Evolutionary conservation across 2,329 filamentous ascomycete genomes (phyloP).

Genomic region (Botrytis fragariae): DNA sequence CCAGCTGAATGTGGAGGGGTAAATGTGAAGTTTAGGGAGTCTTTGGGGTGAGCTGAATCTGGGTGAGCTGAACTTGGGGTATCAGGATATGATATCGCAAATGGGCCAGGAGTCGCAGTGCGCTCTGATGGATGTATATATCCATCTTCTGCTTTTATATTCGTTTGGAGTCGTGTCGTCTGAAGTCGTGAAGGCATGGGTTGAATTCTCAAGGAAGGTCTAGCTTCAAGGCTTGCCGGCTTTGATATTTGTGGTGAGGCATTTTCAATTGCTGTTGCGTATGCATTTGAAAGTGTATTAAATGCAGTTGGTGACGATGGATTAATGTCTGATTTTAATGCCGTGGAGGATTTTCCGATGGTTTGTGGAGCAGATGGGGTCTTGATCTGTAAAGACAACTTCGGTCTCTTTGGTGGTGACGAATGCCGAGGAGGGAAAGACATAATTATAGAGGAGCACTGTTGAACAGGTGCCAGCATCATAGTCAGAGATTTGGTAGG

Average conservation of each 20-base stretch:
- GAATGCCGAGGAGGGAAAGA: slow-evolving; percentile 31
- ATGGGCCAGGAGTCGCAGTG: slow-evolving; percentile 38
- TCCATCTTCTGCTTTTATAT: slow-evolving; percentile 24
- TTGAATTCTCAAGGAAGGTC: slow-evolving; percentile 42
- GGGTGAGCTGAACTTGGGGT: slow-evolving; percentile 36
- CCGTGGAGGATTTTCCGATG: slow-evolving; percentile 44
- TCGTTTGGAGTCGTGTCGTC: slow-evolving; percentile 35
- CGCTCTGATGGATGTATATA: slow-evolving; percentile 34
- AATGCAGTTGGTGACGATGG: slow-evolving; percentile 61
- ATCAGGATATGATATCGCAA: slow-evolving; percentile 37
- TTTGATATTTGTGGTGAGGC: slow-evolving; percentile 48
- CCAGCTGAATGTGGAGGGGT: slow-evolving; percentile 39
- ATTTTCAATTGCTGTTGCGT: slow-evolving; percentile 60
- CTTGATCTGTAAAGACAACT: slow-evolving; percentile 57
- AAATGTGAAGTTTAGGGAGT: slow-evolving; percentile 32
- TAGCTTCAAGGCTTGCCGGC: slow-evolving; percentile 36
- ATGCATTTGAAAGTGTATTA: slow-evolving; percentile 65
- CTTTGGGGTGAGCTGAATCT: slow-evolving; percentile 24
- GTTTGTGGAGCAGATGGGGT: slow-evolving; percentile 43
- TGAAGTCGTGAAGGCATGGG: slow-evolving; percentile 28
- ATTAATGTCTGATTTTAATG: slow-evolving; percentile 47
- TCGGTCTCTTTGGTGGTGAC: slow-evolving; percentile 44
- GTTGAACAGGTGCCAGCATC: slow-evolving; percentile 33
- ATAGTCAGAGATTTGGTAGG: slow-evolving; percentile 26
- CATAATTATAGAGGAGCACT: slow-evolving; percentile 32